A percentile compares a stretch with the other conserved stretches of the same genome.
Evolutionary conservation across 257 asterid genomes (phyloP).

Genomic region (Anisodus tanguticus): DNA sequence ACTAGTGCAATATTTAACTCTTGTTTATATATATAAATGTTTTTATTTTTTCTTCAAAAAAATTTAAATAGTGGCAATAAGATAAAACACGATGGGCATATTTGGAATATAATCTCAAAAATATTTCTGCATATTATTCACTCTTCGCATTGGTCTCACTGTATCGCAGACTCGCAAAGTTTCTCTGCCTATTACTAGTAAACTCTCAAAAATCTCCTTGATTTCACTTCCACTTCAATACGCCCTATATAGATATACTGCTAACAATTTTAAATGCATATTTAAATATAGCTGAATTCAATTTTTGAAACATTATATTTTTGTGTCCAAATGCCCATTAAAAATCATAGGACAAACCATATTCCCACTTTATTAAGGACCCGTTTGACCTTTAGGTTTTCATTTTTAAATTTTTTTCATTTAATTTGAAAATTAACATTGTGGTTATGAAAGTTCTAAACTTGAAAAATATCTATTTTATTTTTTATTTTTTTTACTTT

Average conservation of each 20-base stretch:
- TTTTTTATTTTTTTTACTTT: no score
- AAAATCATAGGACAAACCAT: neutral
- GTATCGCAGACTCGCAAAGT: neutral
- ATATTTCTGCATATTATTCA: neutral
- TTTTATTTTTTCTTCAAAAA: no score
- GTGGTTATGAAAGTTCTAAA: no score
- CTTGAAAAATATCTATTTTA: no score
- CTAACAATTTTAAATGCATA: neutral
- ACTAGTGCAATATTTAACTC: no score
- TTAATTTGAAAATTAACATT: no score
- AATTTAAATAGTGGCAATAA: neutral
- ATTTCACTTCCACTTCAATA: neutral
- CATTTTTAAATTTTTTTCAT: no score
- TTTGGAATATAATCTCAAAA: neutral
- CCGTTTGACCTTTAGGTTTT: no score
- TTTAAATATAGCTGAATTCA: no score
- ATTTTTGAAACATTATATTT: neutral
- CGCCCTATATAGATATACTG: neutral
- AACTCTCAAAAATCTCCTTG: neutral
- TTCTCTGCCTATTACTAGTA: neutral
- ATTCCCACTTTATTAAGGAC: neutral
- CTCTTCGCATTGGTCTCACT: neutral
- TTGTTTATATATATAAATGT: no score
- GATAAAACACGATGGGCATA: neutral
- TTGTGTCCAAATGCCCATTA: neutral